Base-by-base conservation (phyloP, 1,139 yeast species). In the Kurtzmaniella quercitrusa region DNA sequence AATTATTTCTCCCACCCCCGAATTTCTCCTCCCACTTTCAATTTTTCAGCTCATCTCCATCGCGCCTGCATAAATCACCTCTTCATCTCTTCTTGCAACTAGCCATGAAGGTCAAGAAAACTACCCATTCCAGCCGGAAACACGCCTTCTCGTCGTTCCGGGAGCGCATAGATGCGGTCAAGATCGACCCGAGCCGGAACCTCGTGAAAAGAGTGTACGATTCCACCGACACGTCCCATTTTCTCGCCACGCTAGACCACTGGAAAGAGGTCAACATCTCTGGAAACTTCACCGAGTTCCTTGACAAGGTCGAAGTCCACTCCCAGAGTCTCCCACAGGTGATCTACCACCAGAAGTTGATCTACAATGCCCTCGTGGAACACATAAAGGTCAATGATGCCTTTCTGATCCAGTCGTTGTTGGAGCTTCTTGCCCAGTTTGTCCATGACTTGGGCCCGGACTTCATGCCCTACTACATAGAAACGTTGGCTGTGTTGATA, bases 391-490 rank as follows among this genome's bases (percentile, higher is more conserved):
- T 66, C 38, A 79, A 81, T 50, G 96, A 91, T 59, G 73, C 75
- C 25, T 69, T 84, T 46, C 82, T 96, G 1, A 66, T 87, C 41
- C 95, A 91, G 60, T 93, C 98, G 4, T 61, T 89, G 37, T 63
- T 90, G 39, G 98, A 93, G 57, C 68, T 90, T 40, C 62, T 89
- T 37, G 78, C 95, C 0, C 95, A 90, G 58, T 85, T 94, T 54
- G 83, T 91, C 39, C 97, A 89, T 55, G 98, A 93, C 67, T 68
- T 93, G 50, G 98, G 98, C 5, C 85, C 93, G 1, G 98, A 93
- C 55, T 93, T 90, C 57, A 75, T 89, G 70, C 77, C 79, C 2
- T 89, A 70, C 56, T 90, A 88, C 55, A 66, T 70, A 2, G 59
- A 65, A 24, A 66, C 89, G 1, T 65, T 93, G 41, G 53, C 60